A percentile compares a stretch with the other conserved stretches of the same genome.
Conservation (phyloP, 2,329 filamentous ascomycete species). For the Aspergillus eucalypticola region DNA sequence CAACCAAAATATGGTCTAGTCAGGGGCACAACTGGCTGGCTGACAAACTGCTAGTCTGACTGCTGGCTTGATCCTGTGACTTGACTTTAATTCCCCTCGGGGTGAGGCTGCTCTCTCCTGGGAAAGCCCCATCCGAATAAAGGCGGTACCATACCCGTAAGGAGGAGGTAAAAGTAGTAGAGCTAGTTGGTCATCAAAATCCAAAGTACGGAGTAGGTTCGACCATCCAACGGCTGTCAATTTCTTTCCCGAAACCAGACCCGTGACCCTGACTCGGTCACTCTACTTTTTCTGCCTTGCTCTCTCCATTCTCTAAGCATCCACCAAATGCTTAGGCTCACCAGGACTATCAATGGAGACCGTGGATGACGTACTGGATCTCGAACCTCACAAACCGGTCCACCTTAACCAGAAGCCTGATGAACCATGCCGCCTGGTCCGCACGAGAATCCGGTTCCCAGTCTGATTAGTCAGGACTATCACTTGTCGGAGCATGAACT, state of each 20-base stretch:
- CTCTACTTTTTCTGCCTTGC: background rate
- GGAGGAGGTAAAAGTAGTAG: background rate
- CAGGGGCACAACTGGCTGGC: constrained; percentile 15
- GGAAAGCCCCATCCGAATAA: background rate
- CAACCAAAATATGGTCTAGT: constrained; percentile 10
- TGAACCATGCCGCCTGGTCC: background rate
- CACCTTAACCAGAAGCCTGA: background rate
- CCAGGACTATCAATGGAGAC: background rate
- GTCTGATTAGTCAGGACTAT: background rate
- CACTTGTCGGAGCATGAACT: background rate
- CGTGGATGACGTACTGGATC: constrained; percentile 4
- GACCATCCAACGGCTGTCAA: constrained; percentile 9
- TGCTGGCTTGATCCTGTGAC: background rate
- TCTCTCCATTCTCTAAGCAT: background rate
- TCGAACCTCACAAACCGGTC: background rate
- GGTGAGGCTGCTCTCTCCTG: background rate
- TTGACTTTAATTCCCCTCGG: background rate
- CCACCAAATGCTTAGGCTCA: background rate
- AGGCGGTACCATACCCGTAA: background rate
- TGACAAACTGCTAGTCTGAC: background rate
- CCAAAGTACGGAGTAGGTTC: background rate
- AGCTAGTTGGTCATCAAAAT: no score
- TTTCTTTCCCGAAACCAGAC: background rate
- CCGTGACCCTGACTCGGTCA: background rate
- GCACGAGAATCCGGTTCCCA: background rate